Conservation (phyloP, 164 flowering plant species). For the Vitis labrusca region DNA sequence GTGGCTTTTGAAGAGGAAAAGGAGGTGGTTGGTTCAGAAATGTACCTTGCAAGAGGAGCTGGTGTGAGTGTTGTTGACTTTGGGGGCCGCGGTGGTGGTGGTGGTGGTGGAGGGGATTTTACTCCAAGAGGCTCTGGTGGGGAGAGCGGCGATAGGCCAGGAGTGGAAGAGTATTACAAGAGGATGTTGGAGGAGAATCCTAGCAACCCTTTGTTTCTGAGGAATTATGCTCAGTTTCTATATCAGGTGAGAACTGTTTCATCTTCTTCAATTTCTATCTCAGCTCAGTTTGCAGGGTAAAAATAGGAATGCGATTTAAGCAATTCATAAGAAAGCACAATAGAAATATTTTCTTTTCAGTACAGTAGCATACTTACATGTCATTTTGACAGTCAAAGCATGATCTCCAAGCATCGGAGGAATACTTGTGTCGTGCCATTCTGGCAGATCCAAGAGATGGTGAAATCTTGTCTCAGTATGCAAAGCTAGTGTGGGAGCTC, state of each 20-base stretch:
- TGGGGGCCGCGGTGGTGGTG: constrained; percentile 27
- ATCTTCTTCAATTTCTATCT: neutral
- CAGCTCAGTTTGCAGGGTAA: neutral
- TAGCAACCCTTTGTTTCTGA: constrained; percentile 48
- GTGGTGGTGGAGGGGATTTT: constrained; percentile 25
- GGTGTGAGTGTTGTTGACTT: constrained; percentile 31
- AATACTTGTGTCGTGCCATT: constrained; percentile 69
- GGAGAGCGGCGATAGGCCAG: constrained; percentile 18
- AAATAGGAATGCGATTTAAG: too few species aligned
- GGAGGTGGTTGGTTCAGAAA: constrained; percentile 12
- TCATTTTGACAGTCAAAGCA: constrained; percentile 32
- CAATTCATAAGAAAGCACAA: too few species aligned
- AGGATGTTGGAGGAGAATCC: constrained; percentile 57
- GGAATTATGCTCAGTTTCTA: constrained; percentile 73
- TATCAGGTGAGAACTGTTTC: constrained; percentile 36
- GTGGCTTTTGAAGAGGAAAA: constrained; percentile 14
- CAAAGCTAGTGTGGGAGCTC: constrained; percentile 63
- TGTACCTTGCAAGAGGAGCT: constrained; percentile 48
- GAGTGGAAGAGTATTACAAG: constrained; percentile 52
- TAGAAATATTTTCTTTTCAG: too few species aligned
- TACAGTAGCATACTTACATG: neutral
- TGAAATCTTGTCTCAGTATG: constrained; percentile 62
- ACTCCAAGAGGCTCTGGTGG: constrained; percentile 11
- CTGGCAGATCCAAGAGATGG: constrained; percentile 70
- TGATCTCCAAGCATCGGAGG: constrained; percentile 58